Evolutionary conservation across 176 grass and related monocot species (phyloP), one percentile per base, ranked within the genome.

Genomic region (Dendrocalamus sinicus): DNA sequence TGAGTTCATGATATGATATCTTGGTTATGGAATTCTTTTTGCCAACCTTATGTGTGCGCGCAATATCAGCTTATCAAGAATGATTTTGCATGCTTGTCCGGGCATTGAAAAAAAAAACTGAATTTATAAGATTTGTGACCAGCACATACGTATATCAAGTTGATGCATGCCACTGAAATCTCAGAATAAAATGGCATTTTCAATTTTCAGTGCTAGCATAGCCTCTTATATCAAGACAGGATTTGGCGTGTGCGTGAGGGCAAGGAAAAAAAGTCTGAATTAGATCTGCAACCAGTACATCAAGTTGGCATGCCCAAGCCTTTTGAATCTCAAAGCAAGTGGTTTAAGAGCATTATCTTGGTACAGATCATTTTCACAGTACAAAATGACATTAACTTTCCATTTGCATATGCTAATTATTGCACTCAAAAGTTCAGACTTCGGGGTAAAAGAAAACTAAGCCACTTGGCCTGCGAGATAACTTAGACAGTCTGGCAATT

Each of bases 21-120:
- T 12, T 50, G 22, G 76, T n/a, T 51, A 5, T 66, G 46, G 64
- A 89, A 68, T 85, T 85, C 62, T 30, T 69, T 84, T 76, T 61
- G 82, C 39, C 20, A 79, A 76, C 41, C 40, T 52, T 40, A 24
- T 67, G 52, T 43, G 51, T 61, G 51, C 51, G 65, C 19, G 9
- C 45, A 17, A 51, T 35, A 59, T 51, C 61, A 37, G 28, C 17
- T 43, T 40, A 23, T 54, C 64, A 24, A 67, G 64, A 81, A 82
- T 62, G 70, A 70, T 70, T 70, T 89, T 85, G 61, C 88, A 32
- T 60, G n/a, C 28, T 12, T 20, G n/a, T 52, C 22, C 22, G 17
- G 83, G 70, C 82, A 76, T 23, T 20, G 11, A 39, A 64, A 75
- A 75, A 75, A 59, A 26, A 75, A 50, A 26, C 9, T 46, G 19